Evolutionary conservation across 352 stramenopile species (phyloP), one percentile per base, ranked within the genome.

Genomic region (Pythium rhizo-oryzae): DNA sequence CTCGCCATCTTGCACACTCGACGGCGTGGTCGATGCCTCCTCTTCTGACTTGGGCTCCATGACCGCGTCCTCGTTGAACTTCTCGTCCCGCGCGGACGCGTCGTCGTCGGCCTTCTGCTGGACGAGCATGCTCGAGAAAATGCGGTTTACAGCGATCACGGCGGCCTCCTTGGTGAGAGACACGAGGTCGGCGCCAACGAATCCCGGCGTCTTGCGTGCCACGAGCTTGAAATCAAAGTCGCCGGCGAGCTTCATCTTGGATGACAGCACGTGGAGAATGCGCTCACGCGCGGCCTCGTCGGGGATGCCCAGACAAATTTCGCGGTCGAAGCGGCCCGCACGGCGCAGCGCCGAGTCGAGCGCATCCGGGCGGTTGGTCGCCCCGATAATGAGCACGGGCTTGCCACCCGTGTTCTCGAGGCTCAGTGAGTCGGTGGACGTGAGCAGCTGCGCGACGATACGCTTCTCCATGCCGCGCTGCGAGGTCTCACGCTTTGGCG

Each of bases 111-210:
- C 46, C 21, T 71, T 59, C 21, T 50, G 69, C 65, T 65, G 62
- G 39, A 50, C 70, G 54, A 89, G 74, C 55, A 93, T 90, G 24
- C 76, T 89, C 21, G 85, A 91, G 75, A 99, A 99, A 64, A 99
- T 99, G 19, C 98, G 92, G 77, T 99, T 99, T 51, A 99, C 98
- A 0, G 97, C 96, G 55, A 98, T 87, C 8, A 99, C 96, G 0
- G 97, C 98, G 12, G 98, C 98, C 79, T 99, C 98, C 68, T 99
- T 99, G 2, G 93, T 98, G 44, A 99, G 88, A 54, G 96, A 98
- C 19, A 97, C 90, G 21, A 99, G 78, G 79, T 99, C 98, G 0
- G 98, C 97, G 44, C 98, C 98, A 7, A 99, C 97, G 80, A 97
- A 99, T 24, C 98, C 98, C 12, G 98, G 97, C 23, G 97, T 99